Evolutionary conservation across 805 yeast genomes (phyloP), one percentile per base, ranked within the genome.

Genomic region (Cyberlindnera xishuangbannaensis): DNA sequence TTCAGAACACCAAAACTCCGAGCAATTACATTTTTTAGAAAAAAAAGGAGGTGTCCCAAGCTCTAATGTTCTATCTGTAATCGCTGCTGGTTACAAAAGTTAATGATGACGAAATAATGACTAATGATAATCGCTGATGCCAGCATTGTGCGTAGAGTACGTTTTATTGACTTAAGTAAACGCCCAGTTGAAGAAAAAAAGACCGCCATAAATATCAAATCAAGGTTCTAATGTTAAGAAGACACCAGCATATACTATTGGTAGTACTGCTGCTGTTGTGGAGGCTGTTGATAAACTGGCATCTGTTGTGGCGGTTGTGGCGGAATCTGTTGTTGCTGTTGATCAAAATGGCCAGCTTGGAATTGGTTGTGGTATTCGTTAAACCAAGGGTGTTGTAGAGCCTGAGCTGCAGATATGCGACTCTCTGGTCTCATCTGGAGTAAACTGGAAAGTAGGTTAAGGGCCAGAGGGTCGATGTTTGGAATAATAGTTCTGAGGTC

Each of bases 391-490:
- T 90, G 97, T 46, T 73, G 61, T 38, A 88, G 69, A 4, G 97
- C 96, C 44, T 95, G 73, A 56, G 86, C 86, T 36, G 98, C 98
- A 49, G 94, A 81, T 47, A 92, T 82, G 58, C 98, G 71, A 47
- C 78, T 74, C 31, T 94, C 87, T n/a, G 98, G 98, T 55, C 86
- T 97, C 63, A 86, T 92, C 15, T 83, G 78, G 39, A 92, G 68
- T 55, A 92, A 65, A 39, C 77, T 76, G 45, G 75, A 78, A 45
- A 92, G 67, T 43, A 92, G 65, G 53, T 87, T 90, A 34, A 86
- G 71, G 9, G 97, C 98, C 42, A 81, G 76, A 10, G 71, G 67
- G 56, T 88, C 96, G 37, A 92, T 69, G 18, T 73, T 76, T 3
- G 95, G 90, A 18, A 86, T 86, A 31, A 74, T 71, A 21, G 70